phyloP scores from a whole-genome alignment of 768 basidiomycete genomes.

The Boletus speciosus region DNA sequence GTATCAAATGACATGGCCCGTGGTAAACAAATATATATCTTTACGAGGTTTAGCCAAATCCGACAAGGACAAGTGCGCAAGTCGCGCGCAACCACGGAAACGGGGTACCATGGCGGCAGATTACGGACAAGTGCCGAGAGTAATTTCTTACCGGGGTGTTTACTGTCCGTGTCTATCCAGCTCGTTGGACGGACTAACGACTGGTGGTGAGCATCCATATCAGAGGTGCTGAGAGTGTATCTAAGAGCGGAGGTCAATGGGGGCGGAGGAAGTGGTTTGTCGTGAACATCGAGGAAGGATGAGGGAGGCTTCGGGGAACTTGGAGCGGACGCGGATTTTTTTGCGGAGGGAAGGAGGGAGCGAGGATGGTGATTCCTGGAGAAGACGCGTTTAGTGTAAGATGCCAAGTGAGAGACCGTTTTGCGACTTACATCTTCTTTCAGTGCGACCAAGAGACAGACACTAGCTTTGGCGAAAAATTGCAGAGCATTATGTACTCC shows the following conservation, averaged over 20 bases:
- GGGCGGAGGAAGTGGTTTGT: slow-evolving; percentile 42
- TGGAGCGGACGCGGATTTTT: slow-evolving; percentile 26
- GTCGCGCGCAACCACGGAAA: slow-evolving; percentile 10
- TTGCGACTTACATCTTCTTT: slow-evolving; percentile 21
- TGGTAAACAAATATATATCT: slow-evolving; percentile 21
- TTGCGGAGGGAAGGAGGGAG: slow-evolving; percentile 22
- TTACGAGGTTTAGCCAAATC: slow-evolving; percentile 9
- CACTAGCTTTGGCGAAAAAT: background rate
- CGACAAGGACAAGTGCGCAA: background rate
- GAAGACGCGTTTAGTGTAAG: background rate
- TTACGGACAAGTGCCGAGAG: slow-evolving; percentile 4
- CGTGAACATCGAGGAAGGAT: slow-evolving; percentile 15
- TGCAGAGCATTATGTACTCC: slow-evolving; percentile 20
- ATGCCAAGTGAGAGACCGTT: background rate
- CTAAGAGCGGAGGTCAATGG: slow-evolving; percentile 29
- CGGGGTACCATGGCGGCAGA: slow-evolving; percentile 10
- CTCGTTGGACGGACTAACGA: slow-evolving; percentile 14
- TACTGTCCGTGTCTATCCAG: slow-evolving; percentile 23
- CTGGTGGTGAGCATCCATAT: slow-evolving; percentile 27
- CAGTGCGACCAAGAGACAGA: slow-evolving; percentile 1
- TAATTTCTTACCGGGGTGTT: slow-evolving; percentile 21
- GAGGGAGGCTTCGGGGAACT: slow-evolving; percentile 17
- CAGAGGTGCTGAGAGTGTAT: slow-evolving; percentile 21
- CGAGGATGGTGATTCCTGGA: slow-evolving; percentile 24
- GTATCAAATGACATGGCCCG: slow-evolving; percentile 20